Percentiles rank a stretch among this genome's conserved stretches.
Evolutionary conservation across 2,329 filamentous ascomycete species (phyloP).

Genomic region (Fusarium sp.): DNA sequence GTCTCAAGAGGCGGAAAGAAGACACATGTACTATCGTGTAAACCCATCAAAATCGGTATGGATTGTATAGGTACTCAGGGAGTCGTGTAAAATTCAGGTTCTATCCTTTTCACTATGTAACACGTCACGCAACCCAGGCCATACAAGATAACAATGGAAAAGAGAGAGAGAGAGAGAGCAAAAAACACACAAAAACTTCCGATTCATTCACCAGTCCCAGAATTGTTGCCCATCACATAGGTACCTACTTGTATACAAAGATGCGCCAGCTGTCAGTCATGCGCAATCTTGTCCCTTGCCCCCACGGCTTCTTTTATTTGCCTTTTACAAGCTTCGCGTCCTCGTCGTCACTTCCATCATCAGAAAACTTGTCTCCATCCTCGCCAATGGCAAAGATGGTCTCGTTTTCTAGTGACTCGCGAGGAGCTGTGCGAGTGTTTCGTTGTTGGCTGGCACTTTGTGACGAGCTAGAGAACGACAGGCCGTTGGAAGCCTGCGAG

Average conservation of each 20-base stretch:
- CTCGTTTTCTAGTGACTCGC: slow-evolving; percentile 80
- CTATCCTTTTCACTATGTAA: slow-evolving; percentile 20
- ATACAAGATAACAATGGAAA: neutral
- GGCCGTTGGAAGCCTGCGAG: slow-evolving; percentile 40
- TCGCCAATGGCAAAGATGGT: slow-evolving; percentile 97
- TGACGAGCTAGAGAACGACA: slow-evolving; percentile 39
- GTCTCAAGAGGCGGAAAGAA: neutral
- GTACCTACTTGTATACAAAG: slow-evolving; percentile 40
- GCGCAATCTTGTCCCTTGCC: slow-evolving; percentile 7
- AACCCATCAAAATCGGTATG: slow-evolving; percentile 4
- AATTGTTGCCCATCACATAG: slow-evolving; percentile 16
- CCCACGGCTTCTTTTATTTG: slow-evolving; percentile 49
- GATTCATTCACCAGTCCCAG: slow-evolving; percentile 36
- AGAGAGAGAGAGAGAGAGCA: neutral
- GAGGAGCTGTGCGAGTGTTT: slow-evolving; percentile 54
- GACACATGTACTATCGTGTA: slow-evolving; percentile 26
- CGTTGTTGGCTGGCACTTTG: slow-evolving; percentile 40
- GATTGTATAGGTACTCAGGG: neutral
- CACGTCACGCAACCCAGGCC: slow-evolving; percentile 3
- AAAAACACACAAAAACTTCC: slow-evolving; percentile 15
- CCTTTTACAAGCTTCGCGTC: slow-evolving; percentile 67
- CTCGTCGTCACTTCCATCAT: slow-evolving; percentile 69
- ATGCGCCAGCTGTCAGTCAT: slow-evolving; percentile 2
- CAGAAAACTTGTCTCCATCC: slow-evolving; percentile 83
- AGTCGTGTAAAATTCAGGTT: slow-evolving; percentile 2